Conservation (phyloP, 192 early-diverging fungal species). For the Ramicandelaber brevisporus region DNA sequence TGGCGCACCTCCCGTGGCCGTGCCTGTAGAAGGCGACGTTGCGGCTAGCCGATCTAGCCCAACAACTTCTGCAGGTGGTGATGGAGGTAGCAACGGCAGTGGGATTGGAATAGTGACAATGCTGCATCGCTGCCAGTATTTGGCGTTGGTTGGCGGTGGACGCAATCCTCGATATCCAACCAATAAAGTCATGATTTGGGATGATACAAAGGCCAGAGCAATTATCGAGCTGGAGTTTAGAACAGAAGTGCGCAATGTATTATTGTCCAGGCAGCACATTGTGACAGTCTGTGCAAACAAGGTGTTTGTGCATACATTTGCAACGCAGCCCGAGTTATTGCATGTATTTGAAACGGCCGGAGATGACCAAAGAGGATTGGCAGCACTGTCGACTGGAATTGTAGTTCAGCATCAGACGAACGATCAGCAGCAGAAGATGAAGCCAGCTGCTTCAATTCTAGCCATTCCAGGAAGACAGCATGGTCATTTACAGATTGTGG, state of each 20-base stretch:
- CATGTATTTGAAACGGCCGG: conserved; percentile 62
- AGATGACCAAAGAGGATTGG: conserved; percentile 45
- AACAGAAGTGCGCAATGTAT: conserved; percentile 56
- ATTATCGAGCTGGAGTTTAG: conserved; percentile 54
- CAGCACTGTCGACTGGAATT: conserved; percentile 39
- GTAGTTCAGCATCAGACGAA: no score
- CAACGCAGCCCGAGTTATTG: conserved; percentile 34
- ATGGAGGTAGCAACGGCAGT: conserved; percentile 53
- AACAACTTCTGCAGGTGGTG: conserved; percentile 9
- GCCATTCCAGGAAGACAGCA: conserved; percentile 60
- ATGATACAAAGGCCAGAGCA: conserved; percentile 40
- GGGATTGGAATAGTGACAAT: conserved; percentile 60
- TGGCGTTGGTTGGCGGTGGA: conserved; percentile 66
- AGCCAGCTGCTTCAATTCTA: conserved; percentile 37
- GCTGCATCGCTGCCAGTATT: conserved; percentile 63
- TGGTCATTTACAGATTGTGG: conserved; percentile 69
- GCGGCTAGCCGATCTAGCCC: background rate
- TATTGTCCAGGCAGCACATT: conserved; percentile 49
- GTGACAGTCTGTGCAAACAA: conserved; percentile 50
- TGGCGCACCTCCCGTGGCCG: background rate
- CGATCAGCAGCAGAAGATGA: no score
- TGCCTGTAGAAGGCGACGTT: no score
- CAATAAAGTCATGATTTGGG: conserved; percentile 71
- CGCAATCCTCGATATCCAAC: conserved; percentile 64
- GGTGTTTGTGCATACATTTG: conserved; percentile 56